Evolutionary conservation across 306 rosid species (phyloP).

Genomic region (Calophaca sinica): DNA sequence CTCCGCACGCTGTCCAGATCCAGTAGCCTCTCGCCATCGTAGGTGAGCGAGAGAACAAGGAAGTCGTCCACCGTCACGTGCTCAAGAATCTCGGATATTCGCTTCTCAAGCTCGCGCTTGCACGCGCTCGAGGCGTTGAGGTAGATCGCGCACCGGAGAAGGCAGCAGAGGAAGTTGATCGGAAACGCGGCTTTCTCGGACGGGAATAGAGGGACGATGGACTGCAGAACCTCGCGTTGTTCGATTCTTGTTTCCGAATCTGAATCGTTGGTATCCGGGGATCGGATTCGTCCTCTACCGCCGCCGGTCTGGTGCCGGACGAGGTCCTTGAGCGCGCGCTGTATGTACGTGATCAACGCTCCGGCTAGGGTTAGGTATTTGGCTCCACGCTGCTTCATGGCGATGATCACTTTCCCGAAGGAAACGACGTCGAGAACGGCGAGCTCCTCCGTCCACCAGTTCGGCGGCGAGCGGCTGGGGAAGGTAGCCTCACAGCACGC

Average conservation of each 20-base stretch:
- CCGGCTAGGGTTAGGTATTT: constrained; percentile 61
- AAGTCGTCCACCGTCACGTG: constrained; percentile 82
- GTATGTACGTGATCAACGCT: constrained; percentile 73
- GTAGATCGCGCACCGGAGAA: constrained; percentile 79
- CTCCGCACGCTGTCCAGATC: constrained; percentile 81
- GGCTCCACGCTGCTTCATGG: constrained; percentile 70
- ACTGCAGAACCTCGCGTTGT: constrained; percentile 66
- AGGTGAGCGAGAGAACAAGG: constrained; percentile 68
- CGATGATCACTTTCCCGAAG: constrained; percentile 61
- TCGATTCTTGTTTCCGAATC: constrained; percentile 42
- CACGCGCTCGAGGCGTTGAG: constrained; percentile 61
- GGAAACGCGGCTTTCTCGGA: constrained; percentile 78
- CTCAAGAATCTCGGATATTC: constrained; percentile 66
- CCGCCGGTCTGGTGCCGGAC: constrained; percentile 89
- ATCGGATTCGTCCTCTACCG: constrained; percentile 6
- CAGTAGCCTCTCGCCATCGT: constrained; percentile 83
- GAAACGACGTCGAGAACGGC: constrained; percentile 60
- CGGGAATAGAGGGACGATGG: constrained; percentile 72
- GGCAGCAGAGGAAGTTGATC: constrained; percentile 84
- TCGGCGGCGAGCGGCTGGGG: constrained; percentile 79
- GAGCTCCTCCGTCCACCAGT: constrained; percentile 96
- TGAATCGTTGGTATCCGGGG: neutral
- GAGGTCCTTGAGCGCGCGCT: constrained; percentile 75
- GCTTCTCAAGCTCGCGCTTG: constrained; percentile 76
- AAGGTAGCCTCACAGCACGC: constrained; percentile 73